These are phyloP conservation scores for Bremia lactucae DNA, from an alignment of 352 stramenopile species.

Conservation along the genomic window DNA sequence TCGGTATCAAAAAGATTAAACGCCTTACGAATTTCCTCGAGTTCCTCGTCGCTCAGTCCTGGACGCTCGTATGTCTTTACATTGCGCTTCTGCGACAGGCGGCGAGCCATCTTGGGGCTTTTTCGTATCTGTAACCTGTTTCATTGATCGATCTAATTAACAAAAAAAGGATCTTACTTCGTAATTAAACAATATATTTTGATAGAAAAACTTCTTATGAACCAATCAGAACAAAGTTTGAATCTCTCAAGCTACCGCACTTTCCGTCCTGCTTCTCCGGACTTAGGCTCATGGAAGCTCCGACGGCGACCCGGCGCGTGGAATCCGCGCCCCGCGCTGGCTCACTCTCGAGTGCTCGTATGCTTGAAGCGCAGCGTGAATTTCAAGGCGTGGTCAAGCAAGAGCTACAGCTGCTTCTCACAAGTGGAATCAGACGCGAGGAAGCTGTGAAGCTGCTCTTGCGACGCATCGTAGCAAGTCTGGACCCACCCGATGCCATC, in stretches of 20 bases:
- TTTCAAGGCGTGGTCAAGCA: slow-evolving; percentile 77
- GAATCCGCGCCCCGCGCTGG: background rate
- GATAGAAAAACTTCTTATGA: slow-evolving; percentile 3
- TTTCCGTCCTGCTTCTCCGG: slow-evolving; percentile 17
- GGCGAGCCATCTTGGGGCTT: slow-evolving; percentile 57
- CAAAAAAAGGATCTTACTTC: background rate
- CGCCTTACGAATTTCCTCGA: slow-evolving; percentile 93
- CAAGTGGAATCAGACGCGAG: slow-evolving; percentile 41
- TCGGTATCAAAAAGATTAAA: slow-evolving; percentile 98
- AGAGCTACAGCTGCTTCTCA: slow-evolving; percentile 60
- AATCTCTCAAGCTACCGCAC: slow-evolving; percentile 3
- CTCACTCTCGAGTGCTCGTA: slow-evolving; percentile 19
- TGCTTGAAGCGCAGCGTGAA: slow-evolving; percentile 52
- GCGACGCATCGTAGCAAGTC: slow-evolving; percentile 61
- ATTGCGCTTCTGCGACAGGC: slow-evolving; percentile 76
- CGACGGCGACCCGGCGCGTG: slow-evolving; percentile 16
- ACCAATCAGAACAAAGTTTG: slow-evolving; percentile 7
- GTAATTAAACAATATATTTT: background rate
- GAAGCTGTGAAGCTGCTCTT: slow-evolving; percentile 66
- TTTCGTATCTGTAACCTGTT: background rate
- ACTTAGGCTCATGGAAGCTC: slow-evolving; percentile 13
- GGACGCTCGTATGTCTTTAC: slow-evolving; percentile 87
- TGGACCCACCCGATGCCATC: slow-evolving; percentile 38
- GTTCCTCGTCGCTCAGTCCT: slow-evolving; percentile 88
- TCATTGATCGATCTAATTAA: slow-evolving; percentile 4